Evolutionary conservation across 2,329 filamentous ascomycete species (phyloP), one percentile per base, ranked within the genome.

Genomic region (Neurospora sp.): DNA sequence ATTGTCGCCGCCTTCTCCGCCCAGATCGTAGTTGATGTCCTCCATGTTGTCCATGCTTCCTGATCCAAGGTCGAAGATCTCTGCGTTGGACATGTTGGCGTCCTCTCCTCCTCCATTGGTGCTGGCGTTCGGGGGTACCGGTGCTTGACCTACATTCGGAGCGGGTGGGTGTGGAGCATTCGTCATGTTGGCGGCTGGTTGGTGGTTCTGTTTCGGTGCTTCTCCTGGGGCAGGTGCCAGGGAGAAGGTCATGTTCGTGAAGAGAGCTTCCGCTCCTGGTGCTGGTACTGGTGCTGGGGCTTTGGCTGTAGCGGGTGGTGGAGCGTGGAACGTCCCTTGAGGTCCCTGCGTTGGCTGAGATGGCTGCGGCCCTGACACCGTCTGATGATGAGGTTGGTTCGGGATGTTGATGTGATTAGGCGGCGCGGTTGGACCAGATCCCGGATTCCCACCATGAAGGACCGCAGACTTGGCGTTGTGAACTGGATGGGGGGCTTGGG

Each of bases 201-300:
- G 74, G 8, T 37, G 75, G 71, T 65, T 77, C 75, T 38, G 69
- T 73, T 23, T 79, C 73, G 36, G 72, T 66, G 72, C 77, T 69
- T 77, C 77, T 67, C 77, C 79, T 10, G 81, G 71, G 8, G 81
- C 72, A 0, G 85, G 83, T 1, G 83, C 85, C 4, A 87, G 78
- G 0, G 84, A 82, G 72, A 88, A 88, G 41, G 85, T 82, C 84
- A 87, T 87, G 72, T 87, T 81, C 15, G 86, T 87, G 73, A 87
- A 88, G 71, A 83, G 83, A 8, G 83, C 79, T 68, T 83, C 81
- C n/a, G 81, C 76, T 66, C 79, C 77, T 67, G 76, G 75, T 19
- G 73, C 70, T 37, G 74, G 69, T 36, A 72, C 72, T 46, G 70
- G 12, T 23, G 74, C 70, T 71, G 68, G 38, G 36, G 69, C 69